Conservation (phyloP, 306 rosid genomes). For the Prunus mira region DNA sequence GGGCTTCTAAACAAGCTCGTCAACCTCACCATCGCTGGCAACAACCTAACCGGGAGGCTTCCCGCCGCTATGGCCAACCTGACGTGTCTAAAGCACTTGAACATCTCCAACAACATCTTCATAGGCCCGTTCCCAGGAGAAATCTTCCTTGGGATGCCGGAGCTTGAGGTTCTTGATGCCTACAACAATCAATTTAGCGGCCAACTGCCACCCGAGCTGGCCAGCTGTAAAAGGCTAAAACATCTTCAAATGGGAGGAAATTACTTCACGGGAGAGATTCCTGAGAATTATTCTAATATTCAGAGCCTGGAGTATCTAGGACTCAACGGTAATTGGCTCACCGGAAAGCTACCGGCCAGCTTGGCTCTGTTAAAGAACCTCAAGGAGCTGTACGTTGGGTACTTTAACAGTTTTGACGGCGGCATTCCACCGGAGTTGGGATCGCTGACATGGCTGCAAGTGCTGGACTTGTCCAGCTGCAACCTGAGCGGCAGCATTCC, state of each 20-base stretch:
- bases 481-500: conserved; percentile 73
- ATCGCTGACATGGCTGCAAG: conserved; percentile 32
- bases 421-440: conserved; percentile 82
- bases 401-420: conserved; percentile 46
- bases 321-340: conserved; percentile 33
- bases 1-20: conserved; percentile 53
- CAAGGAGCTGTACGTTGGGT: conserved; percentile 46
- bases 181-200: conserved; percentile 67
- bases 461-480: conserved; percentile 48
- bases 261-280: conserved; percentile 59
- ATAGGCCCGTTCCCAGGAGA: conserved; percentile 40
- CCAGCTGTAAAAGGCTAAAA: conserved; percentile 34
- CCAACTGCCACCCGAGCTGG: conserved; percentile 44
- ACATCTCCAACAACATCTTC: conserved; percentile 64
- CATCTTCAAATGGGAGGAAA: conserved; percentile 62
- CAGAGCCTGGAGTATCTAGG: conserved; percentile 50
- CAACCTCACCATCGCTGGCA: conserved; percentile 37
- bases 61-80: conserved; percentile 56
- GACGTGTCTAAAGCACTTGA: conserved; percentile 46
- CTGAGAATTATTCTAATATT: conserved; percentile 60
- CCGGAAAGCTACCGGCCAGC: conserved; percentile 59
- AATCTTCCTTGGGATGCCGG: conserved; percentile 31
- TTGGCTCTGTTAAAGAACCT: conserved; percentile 48
- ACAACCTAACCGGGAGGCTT: conserved; percentile 52
- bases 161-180: conserved; percentile 53